Conservation (phyloP, 768 basidiomycete species). For the Mycena maculata region DNA sequence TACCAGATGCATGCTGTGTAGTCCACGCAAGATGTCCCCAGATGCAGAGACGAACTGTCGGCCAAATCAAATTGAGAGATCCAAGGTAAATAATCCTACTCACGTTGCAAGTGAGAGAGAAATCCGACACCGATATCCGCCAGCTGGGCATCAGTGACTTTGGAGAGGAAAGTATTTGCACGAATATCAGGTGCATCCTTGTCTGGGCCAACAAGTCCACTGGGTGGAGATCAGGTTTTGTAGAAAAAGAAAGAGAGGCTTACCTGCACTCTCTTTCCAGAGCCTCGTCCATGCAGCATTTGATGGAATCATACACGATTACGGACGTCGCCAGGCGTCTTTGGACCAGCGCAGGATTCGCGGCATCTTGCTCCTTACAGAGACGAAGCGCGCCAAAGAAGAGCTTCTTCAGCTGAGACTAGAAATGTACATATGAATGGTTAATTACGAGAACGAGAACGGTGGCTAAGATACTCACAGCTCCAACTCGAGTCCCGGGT, state of each 20-base stretch:
- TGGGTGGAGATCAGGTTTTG: not conserved
- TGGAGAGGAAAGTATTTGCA: conserved; percentile 21
- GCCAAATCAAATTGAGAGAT: not conserved
- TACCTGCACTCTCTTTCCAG: conserved; percentile 10
- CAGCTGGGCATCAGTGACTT: conserved; percentile 37
- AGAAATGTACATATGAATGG: no score
- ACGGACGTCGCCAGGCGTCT: conserved; percentile 32
- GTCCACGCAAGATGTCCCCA: conserved; percentile 46
- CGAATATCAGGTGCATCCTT: conserved; percentile 30
- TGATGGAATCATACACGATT: conserved; percentile 35
- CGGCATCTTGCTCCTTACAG: conserved; percentile 34
- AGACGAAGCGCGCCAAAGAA: conserved; percentile 36
- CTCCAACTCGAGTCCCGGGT: conserved; percentile 35
- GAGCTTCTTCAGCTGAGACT: conserved; percentile 35
- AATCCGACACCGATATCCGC: conserved; percentile 39
- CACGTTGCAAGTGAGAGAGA: conserved; percentile 43
- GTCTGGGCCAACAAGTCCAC: not conserved
- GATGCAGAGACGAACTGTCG: conserved; percentile 36
- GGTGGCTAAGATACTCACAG: no score
- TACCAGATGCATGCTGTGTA: conserved; percentile 43
- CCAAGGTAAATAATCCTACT: conserved; percentile 4
- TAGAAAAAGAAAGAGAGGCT: not conserved
- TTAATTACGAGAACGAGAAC: no score
- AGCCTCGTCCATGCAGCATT: conserved; percentile 38
- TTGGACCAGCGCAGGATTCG: conserved; percentile 13